These are phyloP conservation scores for Thamnidium elegans DNA, from an alignment of 192 early-diverging fungal species.

Conservation along the genomic window DNA sequence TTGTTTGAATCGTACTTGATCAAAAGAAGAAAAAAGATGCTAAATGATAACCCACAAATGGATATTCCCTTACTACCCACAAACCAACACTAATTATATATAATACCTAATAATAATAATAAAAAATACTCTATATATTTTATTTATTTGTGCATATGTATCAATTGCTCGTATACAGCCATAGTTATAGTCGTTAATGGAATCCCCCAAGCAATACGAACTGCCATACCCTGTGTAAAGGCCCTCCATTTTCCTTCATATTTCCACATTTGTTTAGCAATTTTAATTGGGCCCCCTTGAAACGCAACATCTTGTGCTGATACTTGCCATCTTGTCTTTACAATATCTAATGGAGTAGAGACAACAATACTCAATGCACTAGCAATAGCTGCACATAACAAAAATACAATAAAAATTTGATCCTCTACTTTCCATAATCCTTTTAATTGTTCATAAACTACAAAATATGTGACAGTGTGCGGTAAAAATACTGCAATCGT, in stretches of 20 bases:
- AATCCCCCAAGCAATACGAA: slow-evolving; percentile 64
- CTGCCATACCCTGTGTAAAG: slow-evolving; percentile 62
- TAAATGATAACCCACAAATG: not conserved
- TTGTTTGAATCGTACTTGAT: slow-evolving; percentile 40
- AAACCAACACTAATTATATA: not conserved
- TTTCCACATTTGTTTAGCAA: slow-evolving; percentile 43
- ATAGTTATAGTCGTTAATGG: slow-evolving; percentile 69
- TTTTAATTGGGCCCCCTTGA: slow-evolving; percentile 30
- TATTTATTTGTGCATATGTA: slow-evolving; percentile 36
- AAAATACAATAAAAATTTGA: slow-evolving; percentile 46
- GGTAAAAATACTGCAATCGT: slow-evolving; percentile 73
- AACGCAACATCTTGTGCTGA: slow-evolving; percentile 28
- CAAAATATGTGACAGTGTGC: slow-evolving; percentile 67
- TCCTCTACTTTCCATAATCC: slow-evolving; percentile 26
- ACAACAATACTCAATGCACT: slow-evolving; percentile 56
- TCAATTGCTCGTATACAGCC: slow-evolving; percentile 69
- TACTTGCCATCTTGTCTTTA: slow-evolving; percentile 79
- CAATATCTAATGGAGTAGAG: slow-evolving; percentile 68
- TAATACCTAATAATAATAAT: not conserved
- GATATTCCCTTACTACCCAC: not conserved
- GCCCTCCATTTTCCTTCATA: slow-evolving; percentile 47
- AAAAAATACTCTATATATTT: not conserved
- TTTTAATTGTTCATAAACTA: slow-evolving; percentile 58
- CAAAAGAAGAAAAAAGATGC: not conserved
- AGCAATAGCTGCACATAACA: slow-evolving; percentile 56